Evolutionary conservation across 805 yeast genomes (phyloP).

Genomic region (Groenewaldozyma salmanticensis): DNA sequence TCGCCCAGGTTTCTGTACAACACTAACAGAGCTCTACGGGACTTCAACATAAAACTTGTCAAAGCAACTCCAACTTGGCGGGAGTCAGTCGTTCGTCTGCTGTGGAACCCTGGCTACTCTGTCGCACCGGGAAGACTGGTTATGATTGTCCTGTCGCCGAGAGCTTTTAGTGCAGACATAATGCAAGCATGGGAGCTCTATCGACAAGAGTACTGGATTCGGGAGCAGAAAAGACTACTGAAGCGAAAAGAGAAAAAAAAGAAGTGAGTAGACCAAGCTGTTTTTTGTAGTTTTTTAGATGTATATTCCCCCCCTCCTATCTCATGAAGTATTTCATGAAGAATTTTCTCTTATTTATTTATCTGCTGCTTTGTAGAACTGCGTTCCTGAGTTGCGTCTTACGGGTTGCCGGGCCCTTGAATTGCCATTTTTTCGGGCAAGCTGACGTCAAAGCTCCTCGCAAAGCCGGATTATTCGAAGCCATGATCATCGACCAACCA

Average conservation of each 20-base stretch:
- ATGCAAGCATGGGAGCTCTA: conserved; percentile 94
- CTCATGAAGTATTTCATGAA: too few species aligned
- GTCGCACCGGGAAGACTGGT: conserved; percentile 56
- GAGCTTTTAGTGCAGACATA: conserved; percentile 71
- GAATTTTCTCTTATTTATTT: too few species aligned
- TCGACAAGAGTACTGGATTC: conserved; percentile 86
- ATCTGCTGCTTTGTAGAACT: too few species aligned
- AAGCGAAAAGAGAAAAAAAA: conserved; percentile 4
- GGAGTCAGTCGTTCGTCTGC: conserved; percentile 21
- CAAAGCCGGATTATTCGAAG: too few species aligned
- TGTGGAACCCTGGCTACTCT: conserved; percentile 20
- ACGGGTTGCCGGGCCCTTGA: too few species aligned
- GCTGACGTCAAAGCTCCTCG: too few species aligned
- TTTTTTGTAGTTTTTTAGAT: neutral
- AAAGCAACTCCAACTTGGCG: conserved; percentile 18
- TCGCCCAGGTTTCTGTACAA: conserved; percentile 71
- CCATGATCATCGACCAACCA: too few species aligned
- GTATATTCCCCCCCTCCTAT: too few species aligned
- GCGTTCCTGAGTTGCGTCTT: too few species aligned
- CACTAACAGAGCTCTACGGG: conserved; percentile 85
- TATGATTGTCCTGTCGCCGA: conserved; percentile 68
- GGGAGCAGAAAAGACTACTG: conserved; percentile 42
- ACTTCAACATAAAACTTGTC: conserved; percentile 68
- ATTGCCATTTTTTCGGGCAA: too few species aligned
- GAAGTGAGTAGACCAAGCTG: too few species aligned